phyloP scores from a whole-genome alignment of 2,329 filamentous ascomycete genomes.

The Fusarium kyushuense region DNA sequence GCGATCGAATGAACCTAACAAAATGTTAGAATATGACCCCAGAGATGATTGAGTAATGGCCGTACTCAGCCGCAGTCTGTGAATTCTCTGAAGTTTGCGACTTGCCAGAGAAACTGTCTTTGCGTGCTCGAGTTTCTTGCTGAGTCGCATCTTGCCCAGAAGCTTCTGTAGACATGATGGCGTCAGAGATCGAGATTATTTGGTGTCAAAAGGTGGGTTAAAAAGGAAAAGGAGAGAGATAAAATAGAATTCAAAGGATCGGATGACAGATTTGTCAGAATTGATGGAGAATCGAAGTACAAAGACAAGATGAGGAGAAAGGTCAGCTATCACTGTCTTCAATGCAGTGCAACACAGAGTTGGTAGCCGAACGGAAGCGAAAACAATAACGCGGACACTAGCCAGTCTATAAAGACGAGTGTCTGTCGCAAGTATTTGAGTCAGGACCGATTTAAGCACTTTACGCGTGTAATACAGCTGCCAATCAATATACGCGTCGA shows the following conservation, averaged over 20 bases:
- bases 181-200: neutral
- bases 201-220: neutral
- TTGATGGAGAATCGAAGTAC: slow-evolving; percentile 23
- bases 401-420: accelerated
- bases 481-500: slow-evolving; percentile 60
- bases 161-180: slow-evolving; percentile 57
- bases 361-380: neutral
- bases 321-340: slow-evolving; percentile 1
- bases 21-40: slow-evolving; percentile 1
- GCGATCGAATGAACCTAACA: slow-evolving; percentile 83
- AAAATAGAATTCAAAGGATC: slow-evolving; percentile 1
- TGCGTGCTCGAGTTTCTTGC: slow-evolving; percentile 55
- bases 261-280: slow-evolving; percentile 5
- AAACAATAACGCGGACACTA: slow-evolving; percentile 34
- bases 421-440: slow-evolving; percentile 8
- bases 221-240: neutral
- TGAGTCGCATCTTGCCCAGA: slow-evolving; percentile 42
- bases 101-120: slow-evolving; percentile 69
- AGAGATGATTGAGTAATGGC: accelerated
- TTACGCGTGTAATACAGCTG: slow-evolving; percentile 54
- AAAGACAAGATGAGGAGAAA: slow-evolving; percentile 23
- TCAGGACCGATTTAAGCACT: slow-evolving; percentile 44
- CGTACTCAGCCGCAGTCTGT: slow-evolving; percentile 78
- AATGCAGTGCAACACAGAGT: slow-evolving; percentile 4
- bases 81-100: slow-evolving; percentile 71